Evolutionary conservation across 1,139 yeast species (phyloP).

Genomic region (Blastobotrys elegans): DNA sequence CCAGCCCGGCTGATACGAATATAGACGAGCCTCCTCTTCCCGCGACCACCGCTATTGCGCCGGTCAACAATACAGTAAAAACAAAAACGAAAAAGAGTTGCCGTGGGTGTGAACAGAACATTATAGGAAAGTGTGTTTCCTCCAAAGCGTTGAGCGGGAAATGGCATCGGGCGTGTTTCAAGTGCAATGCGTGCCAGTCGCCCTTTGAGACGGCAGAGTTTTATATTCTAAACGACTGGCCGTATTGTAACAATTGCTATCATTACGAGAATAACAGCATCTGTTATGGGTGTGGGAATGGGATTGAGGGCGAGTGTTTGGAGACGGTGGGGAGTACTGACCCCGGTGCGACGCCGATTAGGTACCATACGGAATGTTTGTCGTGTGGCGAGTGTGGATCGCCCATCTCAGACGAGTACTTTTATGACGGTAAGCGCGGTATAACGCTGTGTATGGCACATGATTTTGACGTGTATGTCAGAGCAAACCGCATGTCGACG

Average conservation of each 20-base stretch:
- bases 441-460: slow-evolving; percentile 33
- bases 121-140: slow-evolving; percentile 56
- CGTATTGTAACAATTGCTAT: slow-evolving; percentile 76
- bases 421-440: slow-evolving; percentile 31
- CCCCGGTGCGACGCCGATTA: slow-evolving; percentile 2
- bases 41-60: neutral
- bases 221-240: slow-evolving; percentile 71
- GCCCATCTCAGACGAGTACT: slow-evolving; percentile 28
- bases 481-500: slow-evolving; percentile 19
- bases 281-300: slow-evolving; percentile 64
- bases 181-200: slow-evolving; percentile 58
- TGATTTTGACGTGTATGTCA: slow-evolving; percentile 23
- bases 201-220: slow-evolving; percentile 44
- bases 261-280: slow-evolving; percentile 70
- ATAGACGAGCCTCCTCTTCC: too few relatives aligned
- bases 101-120: slow-evolving; percentile 48
- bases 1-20: slow-evolving; percentile 9
- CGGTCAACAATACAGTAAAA: neutral
- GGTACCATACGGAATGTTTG: slow-evolving; percentile 32
- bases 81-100: slow-evolving; percentile 24
- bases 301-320: slow-evolving; percentile 88
- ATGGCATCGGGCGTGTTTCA: slow-evolving; percentile 88
- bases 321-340: slow-evolving; percentile 42
- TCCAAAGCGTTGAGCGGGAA: slow-evolving; percentile 83
- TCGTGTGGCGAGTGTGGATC: slow-evolving; percentile 31